Evolutionary conservation across 805 yeast species (phyloP).

Genomic region (Nakazawaea laoshanensis): DNA sequence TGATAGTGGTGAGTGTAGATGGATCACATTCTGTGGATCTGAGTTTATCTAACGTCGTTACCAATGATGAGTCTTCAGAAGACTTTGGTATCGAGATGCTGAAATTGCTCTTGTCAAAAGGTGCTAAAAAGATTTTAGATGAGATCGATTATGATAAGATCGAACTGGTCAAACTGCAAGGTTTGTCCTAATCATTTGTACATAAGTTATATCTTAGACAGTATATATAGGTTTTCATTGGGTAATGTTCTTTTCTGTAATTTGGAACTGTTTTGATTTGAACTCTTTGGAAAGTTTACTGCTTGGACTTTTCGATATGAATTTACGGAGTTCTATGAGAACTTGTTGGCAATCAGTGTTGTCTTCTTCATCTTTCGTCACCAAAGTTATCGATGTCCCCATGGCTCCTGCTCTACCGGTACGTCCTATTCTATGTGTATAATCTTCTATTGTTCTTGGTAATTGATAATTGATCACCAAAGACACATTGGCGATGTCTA

Average conservation of each 20-base stretch:
- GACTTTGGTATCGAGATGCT: constrained; percentile 67
- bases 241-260: too few species aligned
- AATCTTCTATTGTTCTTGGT: constrained; percentile 71
- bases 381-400: constrained; percentile 72
- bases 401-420: constrained; percentile 89
- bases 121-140: constrained; percentile 80
- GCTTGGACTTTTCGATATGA: constrained; percentile 31
- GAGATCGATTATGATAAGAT: constrained; percentile 67
- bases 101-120: constrained; percentile 51
- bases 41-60: constrained; percentile 28
- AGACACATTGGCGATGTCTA: constrained; percentile 83
- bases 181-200: too few species aligned
- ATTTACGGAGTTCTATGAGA: constrained; percentile 40
- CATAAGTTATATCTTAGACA: too few species aligned
- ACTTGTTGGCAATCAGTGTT: too few species aligned
- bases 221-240: too few species aligned
- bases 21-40: constrained; percentile 67
- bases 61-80: constrained; percentile 51
- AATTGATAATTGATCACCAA: constrained; percentile 83
- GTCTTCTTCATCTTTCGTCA: constrained; percentile 48
- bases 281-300: constrained; percentile 34
- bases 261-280: too few species aligned
- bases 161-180: constrained; percentile 29
- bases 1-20: constrained; percentile 77
- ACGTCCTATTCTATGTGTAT: constrained; percentile 90